Conservation (phyloP, 2,329 filamentous ascomycete species). For the Raffaelea arxii region DNA sequence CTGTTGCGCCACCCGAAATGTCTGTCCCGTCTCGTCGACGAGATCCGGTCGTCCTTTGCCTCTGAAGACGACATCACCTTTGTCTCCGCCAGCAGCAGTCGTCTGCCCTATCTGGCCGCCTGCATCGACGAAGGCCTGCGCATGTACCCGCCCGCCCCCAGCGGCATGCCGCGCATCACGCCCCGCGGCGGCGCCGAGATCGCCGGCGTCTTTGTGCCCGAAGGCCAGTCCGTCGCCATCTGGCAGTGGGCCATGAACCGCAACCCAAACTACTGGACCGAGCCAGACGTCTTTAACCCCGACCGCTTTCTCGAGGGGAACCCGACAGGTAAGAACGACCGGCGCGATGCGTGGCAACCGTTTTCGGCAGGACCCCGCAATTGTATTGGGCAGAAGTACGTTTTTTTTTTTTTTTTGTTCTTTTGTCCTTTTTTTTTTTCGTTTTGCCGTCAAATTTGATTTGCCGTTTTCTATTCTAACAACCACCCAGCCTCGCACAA, state of each 20-base stretch:
- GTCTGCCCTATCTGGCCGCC: conserved; percentile 5
- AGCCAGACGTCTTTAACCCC: conserved; percentile 8
- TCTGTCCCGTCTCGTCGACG: conserved; percentile 10
- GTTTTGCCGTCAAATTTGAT: no score
- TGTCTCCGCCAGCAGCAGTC: not conserved
- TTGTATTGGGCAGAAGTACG: conserved; percentile 8
- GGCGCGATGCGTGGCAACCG: conserved; percentile 8
- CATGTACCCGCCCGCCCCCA: not conserved
- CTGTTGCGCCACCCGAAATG: conserved; percentile 17
- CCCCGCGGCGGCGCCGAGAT: conserved; percentile 3
- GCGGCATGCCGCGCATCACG: conserved; percentile 4
- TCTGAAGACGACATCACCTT: conserved; percentile 16
- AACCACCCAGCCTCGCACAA: conserved; percentile 21
- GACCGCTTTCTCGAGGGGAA: conserved; percentile 6
- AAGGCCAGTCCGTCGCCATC: conserved; percentile 6
- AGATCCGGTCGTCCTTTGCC: conserved; percentile 17
- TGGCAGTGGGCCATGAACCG: conserved; percentile 10
- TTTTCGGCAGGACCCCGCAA: conserved; percentile 9
- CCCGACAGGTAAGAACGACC: conserved; percentile 5
- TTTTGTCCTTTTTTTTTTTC: not conserved
- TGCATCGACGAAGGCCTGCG: conserved; percentile 7
- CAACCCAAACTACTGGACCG: conserved; percentile 2
- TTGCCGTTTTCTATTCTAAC: not conserved
- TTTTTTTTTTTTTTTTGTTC: conserved; percentile 5
- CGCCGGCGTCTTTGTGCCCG: conserved; percentile 4